These are phyloP conservation scores for Elaeis guineensis DNA, from an alignment of 176 grass and related monocot genomes.

Conservation along the genomic window DNA sequence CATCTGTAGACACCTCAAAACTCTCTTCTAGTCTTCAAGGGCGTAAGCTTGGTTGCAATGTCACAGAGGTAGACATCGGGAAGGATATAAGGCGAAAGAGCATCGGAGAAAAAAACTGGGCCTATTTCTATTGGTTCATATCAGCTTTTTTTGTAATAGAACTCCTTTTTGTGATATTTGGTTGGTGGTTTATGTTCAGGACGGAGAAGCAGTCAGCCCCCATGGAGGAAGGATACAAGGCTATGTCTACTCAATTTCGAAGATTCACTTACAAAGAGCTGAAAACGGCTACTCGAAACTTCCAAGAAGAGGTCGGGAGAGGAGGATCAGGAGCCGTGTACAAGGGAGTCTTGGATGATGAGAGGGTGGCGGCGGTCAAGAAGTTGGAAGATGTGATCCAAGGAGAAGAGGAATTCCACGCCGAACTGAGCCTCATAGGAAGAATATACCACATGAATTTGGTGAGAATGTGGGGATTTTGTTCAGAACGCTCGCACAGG, in stretches of 20 bases:
- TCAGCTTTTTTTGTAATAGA: constrained; percentile 12
- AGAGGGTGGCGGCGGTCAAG: constrained; percentile 16
- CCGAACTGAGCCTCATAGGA: constrained; percentile 20
- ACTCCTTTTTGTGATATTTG: constrained; percentile 2
- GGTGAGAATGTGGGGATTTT: constrained; percentile 25
- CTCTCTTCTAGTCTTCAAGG: background rate
- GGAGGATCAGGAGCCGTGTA: too few relatives aligned
- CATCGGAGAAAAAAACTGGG: constrained; percentile 1
- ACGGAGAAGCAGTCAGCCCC: background rate
- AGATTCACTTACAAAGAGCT: constrained; percentile 25
- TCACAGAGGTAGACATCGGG: background rate
- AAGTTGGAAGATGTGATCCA: constrained; percentile 22
- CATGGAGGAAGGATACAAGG: constrained; percentile 7
- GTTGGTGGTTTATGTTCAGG: constrained; percentile 10
- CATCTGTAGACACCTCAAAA: background rate
- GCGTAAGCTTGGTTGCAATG: background rate
- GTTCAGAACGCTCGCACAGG: constrained; percentile 14
- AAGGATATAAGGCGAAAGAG: background rate
- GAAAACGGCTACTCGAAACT: constrained; percentile 16
- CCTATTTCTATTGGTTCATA: constrained; percentile 19
- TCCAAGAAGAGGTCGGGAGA: constrained; percentile 12
- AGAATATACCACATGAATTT: constrained; percentile 34
- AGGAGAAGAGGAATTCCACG: constrained; percentile 22
- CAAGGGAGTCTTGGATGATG: constrained; percentile 1
- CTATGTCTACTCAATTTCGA: constrained; percentile 14